A percentile compares a stretch with the other conserved stretches of the same genome.
These are phyloP conservation scores for Candida glaebosa DNA, from an alignment of 805 yeast genomes.

Conservation along the genomic window DNA sequence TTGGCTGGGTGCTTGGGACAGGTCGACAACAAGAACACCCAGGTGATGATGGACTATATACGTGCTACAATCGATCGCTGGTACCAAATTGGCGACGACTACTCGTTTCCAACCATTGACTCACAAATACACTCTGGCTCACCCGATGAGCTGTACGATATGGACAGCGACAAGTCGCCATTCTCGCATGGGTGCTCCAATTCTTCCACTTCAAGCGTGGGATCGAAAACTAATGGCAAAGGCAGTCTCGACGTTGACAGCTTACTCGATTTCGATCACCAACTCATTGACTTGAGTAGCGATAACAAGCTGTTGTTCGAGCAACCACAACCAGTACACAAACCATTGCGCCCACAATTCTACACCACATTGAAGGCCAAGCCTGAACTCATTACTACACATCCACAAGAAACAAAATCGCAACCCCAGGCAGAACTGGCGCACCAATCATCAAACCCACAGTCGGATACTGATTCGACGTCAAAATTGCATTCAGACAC, in stretches of 20 bases:
- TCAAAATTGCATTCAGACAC: not conserved
- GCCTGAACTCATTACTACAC: not conserved
- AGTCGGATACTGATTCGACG: not conserved
- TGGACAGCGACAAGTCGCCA: not conserved
- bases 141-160: constrained; percentile 7
- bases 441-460: not conserved
- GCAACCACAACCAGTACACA: not conserved
- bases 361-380: not conserved
- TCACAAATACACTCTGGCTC: constrained; percentile 16
- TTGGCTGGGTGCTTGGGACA: constrained; percentile 57
- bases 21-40: constrained; percentile 36
- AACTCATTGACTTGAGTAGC: no score
- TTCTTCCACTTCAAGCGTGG: not conserved
- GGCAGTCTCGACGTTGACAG: no score
- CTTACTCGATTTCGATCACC: not conserved
- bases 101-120: constrained; percentile 10
- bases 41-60: constrained; percentile 52
- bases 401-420: not conserved
- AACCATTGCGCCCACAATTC: not conserved
- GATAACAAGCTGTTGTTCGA: not conserved
- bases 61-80: constrained; percentile 53
- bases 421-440: no score
- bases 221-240: not conserved
- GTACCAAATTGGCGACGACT: constrained; percentile 26
- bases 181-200: not conserved